Percentiles rank a stretch among this genome's conserved stretches.
Conservation (phyloP, 148 eudicot genomes). For the Cornus kousa region DNA sequence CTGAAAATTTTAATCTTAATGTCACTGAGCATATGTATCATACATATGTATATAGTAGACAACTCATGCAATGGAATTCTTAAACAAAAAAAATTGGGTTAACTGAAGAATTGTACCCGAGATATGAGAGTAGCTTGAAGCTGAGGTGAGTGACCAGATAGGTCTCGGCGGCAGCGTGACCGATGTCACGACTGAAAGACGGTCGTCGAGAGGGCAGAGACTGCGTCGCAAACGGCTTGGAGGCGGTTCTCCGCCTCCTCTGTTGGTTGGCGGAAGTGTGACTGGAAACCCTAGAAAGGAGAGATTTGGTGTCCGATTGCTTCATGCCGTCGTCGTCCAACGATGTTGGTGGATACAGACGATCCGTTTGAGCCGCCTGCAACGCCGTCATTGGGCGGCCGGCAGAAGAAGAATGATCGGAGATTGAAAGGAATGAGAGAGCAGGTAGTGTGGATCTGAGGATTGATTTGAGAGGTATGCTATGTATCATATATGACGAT, state of each 20-base stretch:
- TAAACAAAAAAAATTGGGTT: no score
- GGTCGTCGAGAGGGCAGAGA: slow-evolving; percentile 24
- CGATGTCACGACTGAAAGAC: slow-evolving; percentile 57
- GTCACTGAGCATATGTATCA: no score
- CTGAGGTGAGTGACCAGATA: slow-evolving; percentile 66
- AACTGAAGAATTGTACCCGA: slow-evolving; percentile 54
- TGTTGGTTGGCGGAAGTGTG: background rate
- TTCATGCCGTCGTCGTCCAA: background rate
- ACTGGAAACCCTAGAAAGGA: slow-evolving; percentile 14
- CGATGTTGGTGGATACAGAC: background rate
- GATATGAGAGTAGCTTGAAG: slow-evolving; percentile 69
- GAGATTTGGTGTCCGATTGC: background rate
- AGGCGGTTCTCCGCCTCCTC: slow-evolving; percentile 17
- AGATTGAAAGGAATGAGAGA: no score
- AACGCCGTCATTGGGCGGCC: slow-evolving; percentile 18
- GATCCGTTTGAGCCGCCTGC: slow-evolving; percentile 11
- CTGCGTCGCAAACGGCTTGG: background rate
- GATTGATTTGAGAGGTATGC: background rate
- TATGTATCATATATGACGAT: no score
- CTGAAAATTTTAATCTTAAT: no score
- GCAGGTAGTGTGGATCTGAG: background rate
- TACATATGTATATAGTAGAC: background rate
- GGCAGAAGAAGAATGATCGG: background rate
- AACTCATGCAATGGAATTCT: no score
- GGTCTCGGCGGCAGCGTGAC: slow-evolving; percentile 90